Conservation (phyloP, 306 rosid species). For the Myrica gale region DNA sequence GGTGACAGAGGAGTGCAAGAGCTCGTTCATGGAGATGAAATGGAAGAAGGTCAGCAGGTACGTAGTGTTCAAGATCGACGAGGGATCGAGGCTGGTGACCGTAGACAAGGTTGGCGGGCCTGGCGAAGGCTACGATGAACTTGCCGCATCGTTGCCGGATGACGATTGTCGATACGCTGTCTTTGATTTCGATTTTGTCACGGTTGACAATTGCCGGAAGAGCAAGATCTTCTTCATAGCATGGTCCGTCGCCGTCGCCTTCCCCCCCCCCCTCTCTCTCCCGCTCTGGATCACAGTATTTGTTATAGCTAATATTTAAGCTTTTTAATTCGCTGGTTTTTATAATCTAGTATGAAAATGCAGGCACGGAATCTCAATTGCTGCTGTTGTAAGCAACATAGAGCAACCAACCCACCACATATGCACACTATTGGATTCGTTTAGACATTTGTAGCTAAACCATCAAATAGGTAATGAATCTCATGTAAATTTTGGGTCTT, state of each 20-base stretch:
- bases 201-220: slow-evolving; percentile 95
- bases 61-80: slow-evolving; percentile 97
- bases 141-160: slow-evolving; percentile 77
- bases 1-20: slow-evolving; percentile 98
- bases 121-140: slow-evolving; percentile 76
- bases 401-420: not conserved
- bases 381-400: not conserved
- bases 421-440: not conserved
- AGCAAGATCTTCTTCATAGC: slow-evolving; percentile 99
- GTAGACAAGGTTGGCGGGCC: slow-evolving; percentile 95
- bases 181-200: slow-evolving; percentile 93
- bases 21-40: slow-evolving; percentile 94
- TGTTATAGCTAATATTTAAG: not conserved
- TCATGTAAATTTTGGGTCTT: not conserved
- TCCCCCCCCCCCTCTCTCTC: too few species aligned
- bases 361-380: not conserved
- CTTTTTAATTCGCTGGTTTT: not conserved
- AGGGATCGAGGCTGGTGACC: slow-evolving; percentile 72
- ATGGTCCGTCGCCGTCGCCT: slow-evolving; percentile 41
- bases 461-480: not conserved
- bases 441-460: not conserved
- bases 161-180: slow-evolving; percentile 97
- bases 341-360: not conserved
- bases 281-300: not conserved
- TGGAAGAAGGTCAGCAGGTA: slow-evolving; percentile 94